Percentiles rank a stretch among this genome's conserved stretches.
phyloP scores from a whole-genome alignment of 2,329 filamentous ascomycete species.

The Neurospora crassa region DNA sequence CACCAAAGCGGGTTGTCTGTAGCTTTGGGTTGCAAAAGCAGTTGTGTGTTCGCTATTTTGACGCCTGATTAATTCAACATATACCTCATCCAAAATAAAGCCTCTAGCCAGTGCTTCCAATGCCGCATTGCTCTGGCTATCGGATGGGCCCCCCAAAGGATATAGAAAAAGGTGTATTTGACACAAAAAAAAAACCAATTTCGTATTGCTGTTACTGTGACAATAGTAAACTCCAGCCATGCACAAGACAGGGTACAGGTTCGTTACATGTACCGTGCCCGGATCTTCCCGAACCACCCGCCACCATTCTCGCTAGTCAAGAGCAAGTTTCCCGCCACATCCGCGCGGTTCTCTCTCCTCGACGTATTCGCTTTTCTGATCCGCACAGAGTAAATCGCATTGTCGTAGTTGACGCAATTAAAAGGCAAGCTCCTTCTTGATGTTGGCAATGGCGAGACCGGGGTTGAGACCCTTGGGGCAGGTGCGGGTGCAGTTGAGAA shows the following conservation, averaged over 20 bases:
- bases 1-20: not conserved
- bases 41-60: not conserved
- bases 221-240: conserved; percentile 25
- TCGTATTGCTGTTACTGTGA: conserved; percentile 18
- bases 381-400: not conserved
- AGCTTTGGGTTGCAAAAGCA: not conserved
- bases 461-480: conserved; percentile 99
- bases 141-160: not conserved
- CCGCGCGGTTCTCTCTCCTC: not conserved
- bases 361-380: not conserved
- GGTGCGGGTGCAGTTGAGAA: conserved; percentile 95
- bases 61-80: not conserved
- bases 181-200: conserved; percentile 8
- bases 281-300: not conserved
- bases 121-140: not conserved
- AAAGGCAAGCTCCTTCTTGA: conserved; percentile 91
- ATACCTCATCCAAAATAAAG: not conserved
- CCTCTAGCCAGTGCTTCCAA: not conserved
- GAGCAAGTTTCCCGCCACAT: conserved; percentile 1
- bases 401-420: conserved; percentile 18
- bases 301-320: conserved; percentile 4
- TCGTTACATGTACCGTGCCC: conserved; percentile 14
- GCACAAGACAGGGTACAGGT: conserved; percentile 21
- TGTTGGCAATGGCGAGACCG: conserved; percentile 88
- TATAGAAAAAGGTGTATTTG: not conserved